Evolutionary conservation across 768 basidiomycete species (phyloP).

Genomic region (Botryobasidium botryosum): DNA sequence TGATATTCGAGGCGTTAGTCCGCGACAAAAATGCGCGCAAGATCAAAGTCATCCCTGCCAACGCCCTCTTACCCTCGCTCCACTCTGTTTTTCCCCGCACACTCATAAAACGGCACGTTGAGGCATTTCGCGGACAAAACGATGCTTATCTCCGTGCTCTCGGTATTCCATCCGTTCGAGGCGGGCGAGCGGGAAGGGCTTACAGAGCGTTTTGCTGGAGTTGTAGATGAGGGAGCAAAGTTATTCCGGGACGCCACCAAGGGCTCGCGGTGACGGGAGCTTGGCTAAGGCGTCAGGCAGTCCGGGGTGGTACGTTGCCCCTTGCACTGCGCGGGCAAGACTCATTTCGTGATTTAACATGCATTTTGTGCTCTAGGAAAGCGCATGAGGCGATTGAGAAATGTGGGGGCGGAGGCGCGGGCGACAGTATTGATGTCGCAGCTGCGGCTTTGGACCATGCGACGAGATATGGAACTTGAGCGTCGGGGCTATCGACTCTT

Average conservation of each 20-base stretch:
- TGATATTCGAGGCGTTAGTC: background rate
- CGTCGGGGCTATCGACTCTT: no score
- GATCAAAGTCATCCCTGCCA: slow-evolving; percentile 1
- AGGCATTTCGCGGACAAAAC: background rate
- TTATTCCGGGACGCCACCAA: slow-evolving; percentile 1
- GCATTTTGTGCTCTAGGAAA: no score
- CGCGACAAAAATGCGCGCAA: background rate
- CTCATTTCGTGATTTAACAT: no score
- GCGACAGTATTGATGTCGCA: no score
- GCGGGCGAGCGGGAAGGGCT: slow-evolving; percentile 1
- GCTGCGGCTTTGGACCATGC: no score
- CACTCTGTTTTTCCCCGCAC: background rate
- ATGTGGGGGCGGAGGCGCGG: no score
- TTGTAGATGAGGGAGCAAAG: background rate
- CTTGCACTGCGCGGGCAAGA: no score
- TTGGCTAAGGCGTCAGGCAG: no score
- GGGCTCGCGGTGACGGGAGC: background rate
- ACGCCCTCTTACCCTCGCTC: background rate
- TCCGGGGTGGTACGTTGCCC: no score
- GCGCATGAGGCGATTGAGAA: no score
- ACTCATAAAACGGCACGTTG: background rate
- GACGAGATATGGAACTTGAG: no score
- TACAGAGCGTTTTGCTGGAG: background rate
- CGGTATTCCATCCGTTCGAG: slow-evolving; percentile 4
- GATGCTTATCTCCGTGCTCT: background rate